Conservation (phyloP, 306 rosid species). For the Dryas alaskensis region DNA sequence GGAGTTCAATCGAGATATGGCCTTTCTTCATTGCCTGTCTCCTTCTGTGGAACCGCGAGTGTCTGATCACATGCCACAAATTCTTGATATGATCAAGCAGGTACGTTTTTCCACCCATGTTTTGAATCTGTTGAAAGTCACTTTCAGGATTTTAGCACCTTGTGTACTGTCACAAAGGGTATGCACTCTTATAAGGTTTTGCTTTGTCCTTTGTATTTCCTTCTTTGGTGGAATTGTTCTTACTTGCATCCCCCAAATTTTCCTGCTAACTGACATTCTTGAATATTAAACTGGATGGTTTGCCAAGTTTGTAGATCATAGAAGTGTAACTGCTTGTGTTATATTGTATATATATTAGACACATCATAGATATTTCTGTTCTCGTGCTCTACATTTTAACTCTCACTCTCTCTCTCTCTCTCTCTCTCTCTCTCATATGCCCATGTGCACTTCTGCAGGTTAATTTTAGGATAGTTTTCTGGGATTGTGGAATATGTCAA, state of each 20-base stretch:
- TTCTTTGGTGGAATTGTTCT: not conserved
- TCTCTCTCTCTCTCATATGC: not conserved
- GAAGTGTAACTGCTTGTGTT: not conserved
- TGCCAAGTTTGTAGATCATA: constrained; percentile 1
- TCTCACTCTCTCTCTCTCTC: not conserved
- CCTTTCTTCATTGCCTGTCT: constrained; percentile 63
- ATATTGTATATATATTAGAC: not conserved
- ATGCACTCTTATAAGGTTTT: not conserved
- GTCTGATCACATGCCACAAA: constrained; percentile 88
- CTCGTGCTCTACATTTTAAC: not conserved
- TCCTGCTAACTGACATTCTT: not conserved
- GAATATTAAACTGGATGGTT: not conserved
- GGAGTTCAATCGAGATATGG: constrained; percentile 81
- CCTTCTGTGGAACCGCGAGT: constrained; percentile 92
- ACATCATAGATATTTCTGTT: not conserved
- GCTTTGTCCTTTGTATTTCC: not conserved
- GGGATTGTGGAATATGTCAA: constrained; percentile 11
- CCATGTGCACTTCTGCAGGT: not conserved
- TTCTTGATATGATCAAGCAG: constrained; percentile 81
- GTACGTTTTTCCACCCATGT: constrained; percentile 35
- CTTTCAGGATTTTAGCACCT: not conserved
- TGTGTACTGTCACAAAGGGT: not conserved
- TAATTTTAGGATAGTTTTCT: not conserved
- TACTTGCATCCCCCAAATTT: not conserved
- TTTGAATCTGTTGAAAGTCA: not conserved